phyloP scores from a whole-genome alignment of 108 stramenopile species.

The Fistulifera solaris region DNA sequence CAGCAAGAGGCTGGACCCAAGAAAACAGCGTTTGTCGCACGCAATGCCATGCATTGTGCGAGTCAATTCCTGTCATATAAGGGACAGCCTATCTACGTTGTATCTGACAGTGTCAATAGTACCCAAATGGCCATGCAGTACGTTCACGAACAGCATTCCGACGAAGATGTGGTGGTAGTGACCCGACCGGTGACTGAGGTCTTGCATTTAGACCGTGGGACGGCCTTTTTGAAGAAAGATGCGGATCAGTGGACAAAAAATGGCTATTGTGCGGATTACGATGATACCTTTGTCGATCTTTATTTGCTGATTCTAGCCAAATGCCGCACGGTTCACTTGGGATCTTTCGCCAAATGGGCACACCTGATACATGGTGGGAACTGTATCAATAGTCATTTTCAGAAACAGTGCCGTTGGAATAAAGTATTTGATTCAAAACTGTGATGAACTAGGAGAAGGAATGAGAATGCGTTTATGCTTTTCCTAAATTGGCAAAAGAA shows the following conservation, averaged over 20 bases:
- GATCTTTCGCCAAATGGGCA: too few relatives aligned
- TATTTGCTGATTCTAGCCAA: constrained; percentile 21
- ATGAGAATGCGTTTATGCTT: too few relatives aligned
- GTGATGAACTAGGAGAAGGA: too few relatives aligned
- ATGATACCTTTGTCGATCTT: constrained; percentile 38
- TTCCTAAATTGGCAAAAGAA: too few relatives aligned
- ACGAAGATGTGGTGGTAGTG: neutral
- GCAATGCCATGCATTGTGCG: constrained; percentile 35
- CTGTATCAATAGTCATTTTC: too few relatives aligned
- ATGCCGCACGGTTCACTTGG: too few relatives aligned
- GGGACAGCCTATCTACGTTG: constrained; percentile 10
- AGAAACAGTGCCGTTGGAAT: too few relatives aligned
- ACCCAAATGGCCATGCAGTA: neutral
- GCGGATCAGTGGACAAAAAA: neutral
- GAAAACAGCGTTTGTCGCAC: constrained; percentile 1
- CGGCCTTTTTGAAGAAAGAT: constrained; percentile 9
- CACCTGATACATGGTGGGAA: too few relatives aligned
- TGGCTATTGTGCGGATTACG: constrained; percentile 14
- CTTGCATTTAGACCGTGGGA: constrained; percentile 28
- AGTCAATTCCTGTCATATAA: constrained; percentile 6
- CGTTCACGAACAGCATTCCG: constrained; percentile 1
- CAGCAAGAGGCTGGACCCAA: constrained; percentile 6
- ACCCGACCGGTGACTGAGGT: neutral
- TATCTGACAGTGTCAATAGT: constrained; percentile 16
- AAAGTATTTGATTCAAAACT: too few relatives aligned